Percentiles rank a stretch among this genome's conserved stretches.
phyloP scores from a whole-genome alignment of 2,329 filamentous ascomycete species.

The Aspergillus sp. region DNA sequence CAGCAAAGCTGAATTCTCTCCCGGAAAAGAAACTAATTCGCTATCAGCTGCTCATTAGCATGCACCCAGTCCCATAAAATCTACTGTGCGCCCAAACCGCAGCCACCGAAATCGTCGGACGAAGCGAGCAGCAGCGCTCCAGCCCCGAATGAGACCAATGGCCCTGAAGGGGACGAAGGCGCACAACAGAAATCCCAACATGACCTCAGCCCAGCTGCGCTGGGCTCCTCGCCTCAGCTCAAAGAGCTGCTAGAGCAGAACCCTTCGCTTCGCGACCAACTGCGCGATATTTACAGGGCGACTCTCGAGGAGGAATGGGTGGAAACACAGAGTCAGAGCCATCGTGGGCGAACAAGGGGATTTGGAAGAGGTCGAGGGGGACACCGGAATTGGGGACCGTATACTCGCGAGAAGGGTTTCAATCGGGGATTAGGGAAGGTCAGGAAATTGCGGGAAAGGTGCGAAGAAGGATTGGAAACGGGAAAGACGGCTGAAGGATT shows the following conservation, averaged over 20 bases:
- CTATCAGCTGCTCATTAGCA: constrained; percentile 43
- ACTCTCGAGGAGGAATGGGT: constrained; percentile 42
- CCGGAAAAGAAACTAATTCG: not conserved
- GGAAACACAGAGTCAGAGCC: constrained; percentile 26
- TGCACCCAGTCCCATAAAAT: constrained; percentile 46
- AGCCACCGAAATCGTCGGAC: constrained; percentile 13
- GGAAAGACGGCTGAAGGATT: constrained; percentile 35
- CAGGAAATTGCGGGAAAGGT: constrained; percentile 34
- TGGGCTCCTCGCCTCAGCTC: constrained; percentile 32
- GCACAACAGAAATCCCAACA: constrained; percentile 3
- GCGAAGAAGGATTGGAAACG: constrained; percentile 32
- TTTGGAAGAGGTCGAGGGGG: constrained; percentile 26
- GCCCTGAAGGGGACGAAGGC: constrained; percentile 5
- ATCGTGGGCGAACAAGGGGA: constrained; percentile 20
- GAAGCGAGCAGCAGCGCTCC: constrained; percentile 10
- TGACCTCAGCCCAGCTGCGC: constrained; percentile 9
- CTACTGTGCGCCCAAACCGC: constrained; percentile 36
- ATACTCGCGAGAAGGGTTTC: constrained; percentile 44
- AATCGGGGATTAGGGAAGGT: constrained; percentile 41
- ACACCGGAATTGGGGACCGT: constrained; percentile 32
- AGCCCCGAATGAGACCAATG: constrained; percentile 7
- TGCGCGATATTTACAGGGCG: constrained; percentile 42
- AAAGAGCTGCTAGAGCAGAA: constrained; percentile 36
- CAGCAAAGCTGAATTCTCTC: not conserved
- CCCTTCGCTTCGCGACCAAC: constrained; percentile 37